Base-by-base conservation (phyloP, 2,329 filamentous ascomycete genomes). In the Aspergillus ibericus region DNA sequence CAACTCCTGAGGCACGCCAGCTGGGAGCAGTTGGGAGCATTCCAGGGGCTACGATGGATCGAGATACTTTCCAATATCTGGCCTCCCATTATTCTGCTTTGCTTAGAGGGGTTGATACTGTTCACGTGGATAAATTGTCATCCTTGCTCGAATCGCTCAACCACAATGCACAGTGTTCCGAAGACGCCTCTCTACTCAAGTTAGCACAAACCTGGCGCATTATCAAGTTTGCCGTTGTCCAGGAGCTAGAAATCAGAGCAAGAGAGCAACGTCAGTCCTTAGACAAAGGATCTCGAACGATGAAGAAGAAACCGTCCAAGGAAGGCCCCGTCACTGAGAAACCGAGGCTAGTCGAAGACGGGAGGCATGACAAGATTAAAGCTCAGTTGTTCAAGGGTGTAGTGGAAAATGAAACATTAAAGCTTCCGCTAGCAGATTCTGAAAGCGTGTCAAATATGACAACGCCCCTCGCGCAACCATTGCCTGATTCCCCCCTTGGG, bases 151-250 rank as follows among this genome's bases (percentile, higher is more conserved):
- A 77, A 9, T 76, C 78, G 5, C 80, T 86, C 51, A 77, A 81
- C 54, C 77, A 80, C 34, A 87, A 87, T 70, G 82, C 82, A 5
- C 73, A 78, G 47, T 78, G 81, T 62, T 83, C 83, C 25, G 78
- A 84, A 60, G 73, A 77, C 57, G 78, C 79, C 34, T 78, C 80
- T 38, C 72, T 81, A 61, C 75, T 81, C 63, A 78, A 81, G 55
- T 72, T 84, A 47, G 82, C 85, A 32, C 82, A 86, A 62, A 83
- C 83, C 18, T 88, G 85, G 85, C 80, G 79, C 55, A 79, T 87
- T 20, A 70, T 86, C 34, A 81, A 80, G 55, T 76, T 78, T 56
- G 77, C 80, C 25, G 75, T 85, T 54, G 68, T 80, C 2, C 77
- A 80, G 58, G 82, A 84, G 59, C 75, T 85, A 27, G 74, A 74